phyloP scores from a whole-genome alignment of 257 asterid species.

The Knoxia roxburghii region DNA sequence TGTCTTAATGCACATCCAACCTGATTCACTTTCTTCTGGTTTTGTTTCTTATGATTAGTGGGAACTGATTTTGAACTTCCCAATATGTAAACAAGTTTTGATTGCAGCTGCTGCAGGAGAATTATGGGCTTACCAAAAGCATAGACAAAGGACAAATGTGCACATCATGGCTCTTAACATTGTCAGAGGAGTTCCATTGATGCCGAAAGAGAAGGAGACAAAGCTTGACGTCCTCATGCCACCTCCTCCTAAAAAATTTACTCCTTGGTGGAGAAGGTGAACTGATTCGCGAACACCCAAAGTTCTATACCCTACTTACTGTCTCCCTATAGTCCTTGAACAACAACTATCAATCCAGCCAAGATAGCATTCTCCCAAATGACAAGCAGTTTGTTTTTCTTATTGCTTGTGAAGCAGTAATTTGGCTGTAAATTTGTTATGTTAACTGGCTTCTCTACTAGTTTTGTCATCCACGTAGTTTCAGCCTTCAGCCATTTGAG shows the following conservation, averaged over 20 bases:
- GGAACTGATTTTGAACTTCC: constrained; percentile 11
- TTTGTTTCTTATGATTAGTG: neutral
- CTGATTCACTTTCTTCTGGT: neutral
- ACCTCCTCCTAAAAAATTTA: constrained; percentile 38
- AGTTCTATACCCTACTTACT: neutral
- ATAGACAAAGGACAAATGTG: constrained; percentile 66
- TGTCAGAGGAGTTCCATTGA: constrained; percentile 73
- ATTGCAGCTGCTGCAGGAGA: constrained; percentile 78
- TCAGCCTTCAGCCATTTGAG: neutral
- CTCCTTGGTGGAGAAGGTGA: constrained; percentile 69
- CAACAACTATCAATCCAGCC: neutral
- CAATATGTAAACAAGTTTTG: constrained; percentile 41
- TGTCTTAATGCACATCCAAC: constrained; percentile 19
- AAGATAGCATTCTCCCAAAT: neutral
- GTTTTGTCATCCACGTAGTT: neutral
- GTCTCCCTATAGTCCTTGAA: constrained; percentile 32
- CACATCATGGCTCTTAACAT: constrained; percentile 87
- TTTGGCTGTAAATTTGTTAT: neutral
- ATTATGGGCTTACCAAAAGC: constrained; percentile 71
- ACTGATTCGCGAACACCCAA: constrained; percentile 24
- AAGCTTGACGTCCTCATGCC: constrained; percentile 90
- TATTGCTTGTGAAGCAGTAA: neutral
- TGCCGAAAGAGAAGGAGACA: constrained; percentile 74
- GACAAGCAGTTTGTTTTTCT: neutral
- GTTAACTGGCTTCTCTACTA: neutral